Percentiles rank a stretch among this genome's conserved stretches.
Evolutionary conservation across 805 yeast species (phyloP).

Genomic region (Starmerella roubikii): DNA sequence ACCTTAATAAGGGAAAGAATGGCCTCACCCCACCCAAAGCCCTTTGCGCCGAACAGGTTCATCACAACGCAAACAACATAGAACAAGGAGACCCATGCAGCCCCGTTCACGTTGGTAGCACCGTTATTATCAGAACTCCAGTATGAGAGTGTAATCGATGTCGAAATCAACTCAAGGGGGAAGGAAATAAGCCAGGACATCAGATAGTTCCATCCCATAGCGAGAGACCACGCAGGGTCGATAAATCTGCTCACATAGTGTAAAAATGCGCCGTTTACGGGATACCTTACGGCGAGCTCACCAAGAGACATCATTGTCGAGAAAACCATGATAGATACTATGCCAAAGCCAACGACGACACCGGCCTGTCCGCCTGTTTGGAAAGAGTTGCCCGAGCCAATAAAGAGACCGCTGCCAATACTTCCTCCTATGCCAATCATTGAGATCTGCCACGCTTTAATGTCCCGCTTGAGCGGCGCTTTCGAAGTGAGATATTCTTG

Average conservation of each 20-base stretch:
- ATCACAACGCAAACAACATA: conserved; percentile 35
- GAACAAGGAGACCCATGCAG: conserved; percentile 43
- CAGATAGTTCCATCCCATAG: conserved; percentile 42
- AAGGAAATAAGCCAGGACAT: conserved; percentile 36
- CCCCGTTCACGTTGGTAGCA: conserved; percentile 34
- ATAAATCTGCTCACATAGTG: conserved; percentile 46
- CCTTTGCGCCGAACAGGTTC: conserved; percentile 43
- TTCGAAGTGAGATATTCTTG: conserved; percentile 6
- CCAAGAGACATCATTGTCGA: conserved; percentile 53
- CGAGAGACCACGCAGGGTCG: background rate
- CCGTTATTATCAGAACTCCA: conserved; percentile 36
- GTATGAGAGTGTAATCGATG: conserved; percentile 40
- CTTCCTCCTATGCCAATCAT: conserved; percentile 66
- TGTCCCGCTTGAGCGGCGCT: conserved; percentile 26
- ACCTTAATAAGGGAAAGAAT: conserved; percentile 45
- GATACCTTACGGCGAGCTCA: conserved; percentile 54
- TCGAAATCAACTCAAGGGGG: conserved; percentile 47
- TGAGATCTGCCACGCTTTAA: conserved; percentile 25
- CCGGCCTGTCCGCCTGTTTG: conserved; percentile 46
- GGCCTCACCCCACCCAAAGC: conserved; percentile 57
- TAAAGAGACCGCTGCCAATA: conserved; percentile 61
- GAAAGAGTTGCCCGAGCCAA: conserved; percentile 51
- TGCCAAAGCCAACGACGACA: conserved; percentile 40
- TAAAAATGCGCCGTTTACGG: conserved; percentile 46
- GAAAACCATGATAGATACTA: conserved; percentile 50